phyloP scores from a whole-genome alignment of 106 monocot genomes.

The Phalaenopsis aphrodite region DNA sequence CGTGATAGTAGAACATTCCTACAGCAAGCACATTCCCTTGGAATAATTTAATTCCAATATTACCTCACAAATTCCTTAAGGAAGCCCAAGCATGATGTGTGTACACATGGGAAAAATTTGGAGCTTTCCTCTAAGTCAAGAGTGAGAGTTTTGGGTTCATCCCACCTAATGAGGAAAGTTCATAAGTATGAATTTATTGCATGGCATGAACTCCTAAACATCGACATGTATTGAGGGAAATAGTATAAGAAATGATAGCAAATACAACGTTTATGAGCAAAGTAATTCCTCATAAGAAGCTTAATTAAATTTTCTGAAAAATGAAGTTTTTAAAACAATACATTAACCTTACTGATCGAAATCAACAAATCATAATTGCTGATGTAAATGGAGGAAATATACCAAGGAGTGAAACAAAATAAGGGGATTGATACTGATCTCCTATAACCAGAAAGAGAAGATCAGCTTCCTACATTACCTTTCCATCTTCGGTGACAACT shows the following conservation, averaged over 20 bases:
- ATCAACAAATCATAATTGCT: neutral
- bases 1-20: too few relatives aligned
- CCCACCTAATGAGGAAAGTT: neutral
- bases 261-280: neutral
- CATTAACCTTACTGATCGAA: neutral
- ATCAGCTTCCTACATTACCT: slow-evolving; percentile 26
- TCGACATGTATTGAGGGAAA: neutral
- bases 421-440: neutral
- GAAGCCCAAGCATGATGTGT: too few relatives aligned
- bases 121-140: too few relatives aligned
- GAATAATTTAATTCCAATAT: too few relatives aligned
- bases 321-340: neutral
- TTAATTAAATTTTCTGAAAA: neutral
- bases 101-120: too few relatives aligned
- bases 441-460: neutral
- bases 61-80: too few relatives aligned
- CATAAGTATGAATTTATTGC: neutral
- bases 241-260: neutral
- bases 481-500: slow-evolving; percentile 71
- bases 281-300: neutral
- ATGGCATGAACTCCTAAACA: neutral
- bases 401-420: neutral
- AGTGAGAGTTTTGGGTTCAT: neutral
- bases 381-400: neutral
- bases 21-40: too few relatives aligned